Evolutionary conservation across 768 basidiomycete genomes (phyloP).

Genomic region (Agaricus sinodeliciosus): DNA sequence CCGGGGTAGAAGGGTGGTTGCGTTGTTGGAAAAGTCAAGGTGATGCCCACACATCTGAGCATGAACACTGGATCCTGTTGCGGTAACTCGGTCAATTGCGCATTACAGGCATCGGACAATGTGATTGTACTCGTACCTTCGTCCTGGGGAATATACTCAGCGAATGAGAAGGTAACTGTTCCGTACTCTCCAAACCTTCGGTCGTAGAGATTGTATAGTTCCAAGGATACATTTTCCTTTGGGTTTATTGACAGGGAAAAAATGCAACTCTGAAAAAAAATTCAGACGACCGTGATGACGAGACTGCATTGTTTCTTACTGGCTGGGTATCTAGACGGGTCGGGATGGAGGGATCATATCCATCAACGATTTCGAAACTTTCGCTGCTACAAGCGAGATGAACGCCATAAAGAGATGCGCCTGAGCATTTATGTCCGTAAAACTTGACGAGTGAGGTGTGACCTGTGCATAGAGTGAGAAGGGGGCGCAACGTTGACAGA

Average conservation of each 20-base stretch:
- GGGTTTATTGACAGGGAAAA: neutral
- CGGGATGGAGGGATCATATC: neutral
- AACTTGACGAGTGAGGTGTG: neutral
- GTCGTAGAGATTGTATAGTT: conserved; percentile 5
- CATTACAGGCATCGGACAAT: neutral
- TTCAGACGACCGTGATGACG: neutral
- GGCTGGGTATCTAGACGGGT: neutral
- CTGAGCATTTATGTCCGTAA: conserved; percentile 1
- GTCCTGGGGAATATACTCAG: neutral
- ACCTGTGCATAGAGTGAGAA: neutral
- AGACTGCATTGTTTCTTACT: neutral
- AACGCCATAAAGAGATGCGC: conserved; percentile 4
- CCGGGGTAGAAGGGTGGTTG: neutral
- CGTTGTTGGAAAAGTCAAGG: neutral
- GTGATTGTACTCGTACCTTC: neutral
- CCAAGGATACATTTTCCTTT: neutral
- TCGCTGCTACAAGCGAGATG: neutral
- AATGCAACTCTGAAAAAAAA: neutral
- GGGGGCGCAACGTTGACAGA: neutral
- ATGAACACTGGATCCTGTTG: neutral
- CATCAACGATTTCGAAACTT: neutral
- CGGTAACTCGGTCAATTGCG: neutral
- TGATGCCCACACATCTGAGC: neutral
- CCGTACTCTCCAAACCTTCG: neutral
- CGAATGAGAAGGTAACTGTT: neutral